A percentile compares a stretch with the other conserved stretches of the same genome.
phyloP scores from a whole-genome alignment of 164 flowering plant genomes.

The Pachysandra terminalis region DNA sequence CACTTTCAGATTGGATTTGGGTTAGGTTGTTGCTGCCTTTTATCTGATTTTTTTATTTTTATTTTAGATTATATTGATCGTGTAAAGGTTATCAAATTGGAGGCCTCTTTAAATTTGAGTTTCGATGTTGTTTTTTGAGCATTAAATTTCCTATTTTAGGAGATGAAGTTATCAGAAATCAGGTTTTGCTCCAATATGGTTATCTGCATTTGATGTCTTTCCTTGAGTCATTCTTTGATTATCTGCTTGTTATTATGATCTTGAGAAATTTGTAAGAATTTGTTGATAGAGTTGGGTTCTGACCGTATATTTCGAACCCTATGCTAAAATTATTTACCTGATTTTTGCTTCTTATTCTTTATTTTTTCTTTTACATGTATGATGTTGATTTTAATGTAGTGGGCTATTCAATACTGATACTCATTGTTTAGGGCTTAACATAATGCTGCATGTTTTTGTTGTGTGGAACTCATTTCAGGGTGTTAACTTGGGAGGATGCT shows the following conservation, averaged over 20 bases:
- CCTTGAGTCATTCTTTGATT: neutral
- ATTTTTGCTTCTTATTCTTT: too few species aligned
- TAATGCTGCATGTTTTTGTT: too few species aligned
- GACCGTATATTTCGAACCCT: neutral
- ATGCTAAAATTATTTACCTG: neutral
- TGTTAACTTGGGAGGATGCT: conserved; percentile 75
- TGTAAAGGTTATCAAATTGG: neutral
- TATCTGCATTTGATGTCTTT: neutral
- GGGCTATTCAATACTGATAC: too few species aligned
- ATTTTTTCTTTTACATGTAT: neutral
- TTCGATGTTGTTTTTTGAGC: neutral
- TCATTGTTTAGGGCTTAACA: too few species aligned
- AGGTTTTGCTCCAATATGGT: neutral
- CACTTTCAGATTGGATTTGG: too few species aligned
- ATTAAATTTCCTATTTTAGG: neutral
- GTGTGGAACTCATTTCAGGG: conserved; percentile 38
- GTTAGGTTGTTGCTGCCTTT: too few species aligned
- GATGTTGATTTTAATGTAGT: too few species aligned
- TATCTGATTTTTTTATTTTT: too few species aligned
- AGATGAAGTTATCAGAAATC: neutral
- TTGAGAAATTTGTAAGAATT: too few species aligned
- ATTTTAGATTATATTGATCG: neutral
- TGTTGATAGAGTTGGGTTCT: neutral
- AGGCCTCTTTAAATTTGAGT: neutral
- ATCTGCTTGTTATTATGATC: neutral